Evolutionary conservation across 495 filamentous ascomycete genomes (phyloP).

Genomic region (Xylaria cubensis): DNA sequence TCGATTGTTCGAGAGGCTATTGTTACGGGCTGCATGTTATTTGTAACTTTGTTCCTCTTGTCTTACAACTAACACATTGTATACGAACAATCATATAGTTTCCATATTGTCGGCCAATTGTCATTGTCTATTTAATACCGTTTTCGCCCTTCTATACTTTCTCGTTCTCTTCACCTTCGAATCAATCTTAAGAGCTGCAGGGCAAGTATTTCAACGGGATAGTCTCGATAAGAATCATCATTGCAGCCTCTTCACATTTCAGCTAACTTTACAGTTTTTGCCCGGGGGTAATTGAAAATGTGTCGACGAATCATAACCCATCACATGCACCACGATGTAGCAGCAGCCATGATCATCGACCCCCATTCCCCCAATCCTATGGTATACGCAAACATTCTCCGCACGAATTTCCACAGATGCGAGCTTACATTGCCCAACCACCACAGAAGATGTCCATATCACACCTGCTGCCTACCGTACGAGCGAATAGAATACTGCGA

Average conservation of each 20-base stretch:
- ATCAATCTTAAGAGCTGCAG: background rate
- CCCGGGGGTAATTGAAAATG: background rate
- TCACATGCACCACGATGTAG: conserved; percentile 41
- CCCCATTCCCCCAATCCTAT: background rate
- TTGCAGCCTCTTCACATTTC: background rate
- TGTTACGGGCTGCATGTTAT: background rate
- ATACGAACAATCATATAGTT: background rate
- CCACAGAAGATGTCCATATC: conserved; percentile 27
- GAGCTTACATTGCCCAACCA: conserved; percentile 24
- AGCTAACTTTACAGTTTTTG: background rate
- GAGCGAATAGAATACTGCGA: conserved; percentile 24
- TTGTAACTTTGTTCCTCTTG: background rate
- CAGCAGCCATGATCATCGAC: conserved; percentile 31
- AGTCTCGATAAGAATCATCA: background rate
- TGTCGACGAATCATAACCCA: conserved; percentile 31
- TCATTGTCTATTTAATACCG: background rate
- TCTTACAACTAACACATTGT: background rate
- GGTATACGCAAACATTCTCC: conserved; percentile 32
- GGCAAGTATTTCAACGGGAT: background rate
- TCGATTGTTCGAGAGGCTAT: background rate
- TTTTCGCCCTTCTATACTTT: no score
- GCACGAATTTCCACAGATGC: conserved; percentile 32
- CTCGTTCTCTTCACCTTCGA: background rate
- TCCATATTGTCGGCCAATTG: background rate
- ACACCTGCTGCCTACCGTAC: conserved; percentile 32